Conservation (phyloP, 1,139 yeast genomes). For the Pichia sp. region DNA sequence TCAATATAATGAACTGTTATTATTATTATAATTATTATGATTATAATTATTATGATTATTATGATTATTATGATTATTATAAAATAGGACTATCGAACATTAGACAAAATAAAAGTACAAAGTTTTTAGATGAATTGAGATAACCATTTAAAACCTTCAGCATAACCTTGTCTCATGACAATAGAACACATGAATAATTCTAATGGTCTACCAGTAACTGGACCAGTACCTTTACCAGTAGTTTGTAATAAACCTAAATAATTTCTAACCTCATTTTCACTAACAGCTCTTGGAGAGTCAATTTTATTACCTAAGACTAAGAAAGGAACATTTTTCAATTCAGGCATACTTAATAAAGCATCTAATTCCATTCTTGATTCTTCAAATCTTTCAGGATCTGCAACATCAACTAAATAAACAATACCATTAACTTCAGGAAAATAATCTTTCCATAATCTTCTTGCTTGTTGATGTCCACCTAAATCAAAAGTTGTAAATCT, state of each 20-base stretch:
- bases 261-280: constrained; percentile 89
- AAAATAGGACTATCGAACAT: neutral
- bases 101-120: no score
- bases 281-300: constrained; percentile 88
- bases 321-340: constrained; percentile 83
- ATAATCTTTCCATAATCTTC: constrained; percentile 98
- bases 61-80: neutral
- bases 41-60: neutral
- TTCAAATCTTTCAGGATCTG: constrained; percentile 90
- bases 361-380: constrained; percentile 95
- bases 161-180: constrained; percentile 94
- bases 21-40: no score
- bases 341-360: constrained; percentile 86
- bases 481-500: constrained; percentile 96
- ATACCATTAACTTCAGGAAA: constrained; percentile 99
- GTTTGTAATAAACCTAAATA: constrained; percentile 85
- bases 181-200: constrained; percentile 97
- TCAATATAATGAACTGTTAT: neutral
- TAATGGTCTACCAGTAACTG: constrained; percentile 82
- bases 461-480: constrained; percentile 98
- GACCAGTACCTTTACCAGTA: constrained; percentile 76
- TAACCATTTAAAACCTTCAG: constrained; percentile 95
- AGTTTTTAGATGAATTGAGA: constrained; percentile 71
- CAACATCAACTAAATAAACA: constrained; percentile 94
- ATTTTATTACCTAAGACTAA: constrained; percentile 93